phyloP scores from a whole-genome alignment of 169 alveolate genomes.

The Plasmodium gonderi region DNA sequence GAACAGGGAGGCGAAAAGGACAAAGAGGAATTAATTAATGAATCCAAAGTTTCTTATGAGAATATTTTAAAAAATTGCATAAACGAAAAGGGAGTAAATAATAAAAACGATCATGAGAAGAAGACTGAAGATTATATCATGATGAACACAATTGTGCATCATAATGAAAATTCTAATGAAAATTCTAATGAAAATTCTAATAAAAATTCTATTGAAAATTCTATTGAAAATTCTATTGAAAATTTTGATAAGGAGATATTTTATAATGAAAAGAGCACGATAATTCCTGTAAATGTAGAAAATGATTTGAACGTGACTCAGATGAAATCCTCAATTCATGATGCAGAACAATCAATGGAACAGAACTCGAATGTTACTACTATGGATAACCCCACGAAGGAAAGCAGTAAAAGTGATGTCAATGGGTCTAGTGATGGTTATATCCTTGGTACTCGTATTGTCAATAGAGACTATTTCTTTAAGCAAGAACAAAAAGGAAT shows the following conservation, averaged over 20 bases:
- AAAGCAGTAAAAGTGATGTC: neutral
- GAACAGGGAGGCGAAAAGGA: neutral
- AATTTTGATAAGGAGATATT: neutral
- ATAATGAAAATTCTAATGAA: neutral
- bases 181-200: neutral
- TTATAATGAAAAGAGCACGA: neutral
- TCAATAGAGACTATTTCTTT: neutral
- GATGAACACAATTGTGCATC: neutral
- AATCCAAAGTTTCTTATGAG: neutral
- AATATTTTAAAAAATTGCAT: neutral
- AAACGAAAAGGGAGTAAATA: neutral
- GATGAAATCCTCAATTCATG: neutral
- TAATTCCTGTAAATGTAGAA: neutral
- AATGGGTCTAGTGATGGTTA: neutral
- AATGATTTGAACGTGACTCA: neutral
- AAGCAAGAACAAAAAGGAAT: neutral
- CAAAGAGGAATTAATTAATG: neutral
- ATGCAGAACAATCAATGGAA: neutral
- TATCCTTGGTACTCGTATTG: neutral
- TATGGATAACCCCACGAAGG: neutral
- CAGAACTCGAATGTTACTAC: neutral
- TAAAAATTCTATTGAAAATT: neutral
- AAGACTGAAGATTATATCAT: neutral
- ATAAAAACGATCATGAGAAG: neutral
- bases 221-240: neutral